phyloP scores from a whole-genome alignment of 768 basidiomycete species.

The Dictyophora rubrovolvata region DNA sequence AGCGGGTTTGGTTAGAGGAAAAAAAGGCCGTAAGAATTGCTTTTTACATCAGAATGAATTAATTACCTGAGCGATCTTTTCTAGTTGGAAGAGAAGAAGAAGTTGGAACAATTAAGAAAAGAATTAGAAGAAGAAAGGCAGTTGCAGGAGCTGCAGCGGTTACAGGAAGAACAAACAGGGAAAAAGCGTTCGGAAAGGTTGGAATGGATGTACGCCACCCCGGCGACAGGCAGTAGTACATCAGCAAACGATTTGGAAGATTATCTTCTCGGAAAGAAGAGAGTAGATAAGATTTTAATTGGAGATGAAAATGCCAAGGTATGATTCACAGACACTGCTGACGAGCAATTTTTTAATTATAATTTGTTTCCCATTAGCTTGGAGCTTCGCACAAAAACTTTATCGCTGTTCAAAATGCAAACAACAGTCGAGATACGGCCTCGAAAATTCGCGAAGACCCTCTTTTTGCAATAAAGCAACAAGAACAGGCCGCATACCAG shows the following conservation, averaged over 20 bases:
- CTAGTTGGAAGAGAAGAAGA: slow-evolving; percentile 97
- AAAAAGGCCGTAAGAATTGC: slow-evolving; percentile 72
- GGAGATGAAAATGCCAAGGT: slow-evolving; percentile 90
- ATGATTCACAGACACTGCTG: slow-evolving; percentile 11
- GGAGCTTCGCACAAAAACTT: slow-evolving; percentile 87
- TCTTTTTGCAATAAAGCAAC: slow-evolving; percentile 92
- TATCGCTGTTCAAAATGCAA: slow-evolving; percentile 92
- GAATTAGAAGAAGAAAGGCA: slow-evolving; percentile 98
- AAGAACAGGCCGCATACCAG: slow-evolving; percentile 89
- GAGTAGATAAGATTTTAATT: slow-evolving; percentile 91
- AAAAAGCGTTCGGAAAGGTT: slow-evolving; percentile 89
- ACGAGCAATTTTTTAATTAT: slow-evolving; percentile 7
- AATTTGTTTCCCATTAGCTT: slow-evolving; percentile 36
- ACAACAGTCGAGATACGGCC: slow-evolving; percentile 76
- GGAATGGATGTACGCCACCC: slow-evolving; percentile 99
- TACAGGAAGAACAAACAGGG: slow-evolving; percentile 93
- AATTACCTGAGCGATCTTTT: slow-evolving; percentile 10
- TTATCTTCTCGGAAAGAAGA: slow-evolving; percentile 93
- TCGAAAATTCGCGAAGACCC: slow-evolving; percentile 96
- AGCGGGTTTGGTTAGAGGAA: slow-evolving; percentile 98
- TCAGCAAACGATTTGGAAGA: slow-evolving; percentile 92
- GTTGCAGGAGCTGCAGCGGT: slow-evolving; percentile 86
- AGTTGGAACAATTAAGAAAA: slow-evolving; percentile 90
- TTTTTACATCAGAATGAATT: background rate
- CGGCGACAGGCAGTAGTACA: slow-evolving; percentile 77